Conservation (phyloP, 257 asterid species). For the Jasminum sambac region DNA sequence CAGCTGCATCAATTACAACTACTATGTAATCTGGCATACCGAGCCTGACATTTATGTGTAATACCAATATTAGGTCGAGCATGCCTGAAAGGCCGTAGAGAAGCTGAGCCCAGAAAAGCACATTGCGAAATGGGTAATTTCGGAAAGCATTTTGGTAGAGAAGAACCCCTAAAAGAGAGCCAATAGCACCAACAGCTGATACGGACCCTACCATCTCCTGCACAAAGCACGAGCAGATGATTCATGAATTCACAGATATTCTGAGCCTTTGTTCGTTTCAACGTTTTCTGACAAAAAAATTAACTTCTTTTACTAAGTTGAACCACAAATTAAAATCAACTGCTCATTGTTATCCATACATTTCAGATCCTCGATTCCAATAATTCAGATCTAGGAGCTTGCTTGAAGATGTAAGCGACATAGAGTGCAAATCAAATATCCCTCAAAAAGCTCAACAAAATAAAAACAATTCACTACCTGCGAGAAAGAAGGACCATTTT, state of each 20-base stretch:
- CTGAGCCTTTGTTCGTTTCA: no score
- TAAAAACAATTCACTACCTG: constrained; percentile 45
- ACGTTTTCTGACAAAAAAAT: no score
- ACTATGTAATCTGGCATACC: constrained; percentile 54
- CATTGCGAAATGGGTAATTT: constrained; percentile 46
- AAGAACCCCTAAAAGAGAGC: constrained; percentile 59
- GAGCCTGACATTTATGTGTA: constrained; percentile 44
- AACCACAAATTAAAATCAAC: no score
- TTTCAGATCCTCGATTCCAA: neutral
- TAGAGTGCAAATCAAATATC: neutral
- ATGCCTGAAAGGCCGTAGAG: constrained; percentile 52
- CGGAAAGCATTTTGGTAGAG: constrained; percentile 56
- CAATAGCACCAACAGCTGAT: constrained; percentile 61
- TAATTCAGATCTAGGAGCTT: neutral
- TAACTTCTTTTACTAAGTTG: no score
- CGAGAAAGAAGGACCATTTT: constrained; percentile 70
- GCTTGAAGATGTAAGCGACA: neutral
- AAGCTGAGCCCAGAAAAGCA: constrained; percentile 59
- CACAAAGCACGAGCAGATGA: constrained; percentile 13
- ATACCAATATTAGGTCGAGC: constrained; percentile 49
- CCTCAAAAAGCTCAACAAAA: neutral
- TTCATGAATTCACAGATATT: neutral
- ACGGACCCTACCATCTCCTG: constrained; percentile 58
- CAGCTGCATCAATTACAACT: constrained; percentile 46
- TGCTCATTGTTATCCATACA: no score